phyloP scores from a whole-genome alignment of 225 moss, liverwort and hornwort species.

The Pseudoscleropodium purum region DNA sequence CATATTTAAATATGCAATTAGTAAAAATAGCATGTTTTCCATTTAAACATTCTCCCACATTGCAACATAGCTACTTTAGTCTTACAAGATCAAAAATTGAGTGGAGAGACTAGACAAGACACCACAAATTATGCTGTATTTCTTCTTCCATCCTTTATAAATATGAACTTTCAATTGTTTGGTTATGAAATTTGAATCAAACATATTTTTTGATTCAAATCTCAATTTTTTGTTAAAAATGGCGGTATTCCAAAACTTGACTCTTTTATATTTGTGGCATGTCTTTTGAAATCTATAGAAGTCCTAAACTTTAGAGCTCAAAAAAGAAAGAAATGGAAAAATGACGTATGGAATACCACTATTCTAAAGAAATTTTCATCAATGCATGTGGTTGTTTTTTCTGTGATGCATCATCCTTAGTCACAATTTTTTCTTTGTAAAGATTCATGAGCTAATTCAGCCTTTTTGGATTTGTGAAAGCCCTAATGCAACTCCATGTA shows the following conservation, averaged over 20 bases:
- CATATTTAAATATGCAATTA: too few species aligned
- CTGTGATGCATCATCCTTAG: not conserved
- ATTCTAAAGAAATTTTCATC: rapidly evolving
- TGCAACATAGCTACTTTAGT: too few species aligned
- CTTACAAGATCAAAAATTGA: not conserved
- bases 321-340: not conserved
- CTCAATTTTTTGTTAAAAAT: not conserved
- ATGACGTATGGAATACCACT: rapidly evolving
- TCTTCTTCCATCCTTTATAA: too few species aligned
- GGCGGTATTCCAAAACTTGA: rapidly evolving
- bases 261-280: not conserved
- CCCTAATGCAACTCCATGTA: not conserved
- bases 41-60: not conserved
- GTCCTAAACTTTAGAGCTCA: not conserved
- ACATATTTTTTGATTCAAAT: not conserved
- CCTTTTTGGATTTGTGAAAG: not conserved
- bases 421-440: not conserved
- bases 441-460: not conserved
- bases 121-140: not conserved
- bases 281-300: not conserved
- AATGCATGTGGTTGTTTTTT: not conserved
- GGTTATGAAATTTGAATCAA: not conserved
- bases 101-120: not conserved
- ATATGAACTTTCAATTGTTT: not conserved
- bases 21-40: rapidly evolving